Conservation (phyloP, 176 grass and related monocot genomes). For the Aegilops umbellulata region DNA sequence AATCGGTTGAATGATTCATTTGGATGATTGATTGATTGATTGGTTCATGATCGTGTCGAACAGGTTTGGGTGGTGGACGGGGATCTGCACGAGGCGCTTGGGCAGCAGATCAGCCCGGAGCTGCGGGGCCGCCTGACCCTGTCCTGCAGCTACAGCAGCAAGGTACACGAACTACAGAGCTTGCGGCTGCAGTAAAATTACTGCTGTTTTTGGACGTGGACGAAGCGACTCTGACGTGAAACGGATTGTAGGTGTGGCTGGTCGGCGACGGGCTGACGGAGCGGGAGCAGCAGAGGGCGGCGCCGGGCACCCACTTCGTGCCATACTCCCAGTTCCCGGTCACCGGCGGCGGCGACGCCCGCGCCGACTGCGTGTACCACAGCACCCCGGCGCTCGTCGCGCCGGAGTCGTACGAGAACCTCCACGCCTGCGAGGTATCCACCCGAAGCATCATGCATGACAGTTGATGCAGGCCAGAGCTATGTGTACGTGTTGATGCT, state of each 20-base stretch:
- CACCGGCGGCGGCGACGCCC: not conserved
- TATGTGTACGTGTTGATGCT: too few relatives aligned
- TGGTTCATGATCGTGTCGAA: not conserved
- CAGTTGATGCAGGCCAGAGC: too few relatives aligned
- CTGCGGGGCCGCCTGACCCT: conserved; percentile 25
- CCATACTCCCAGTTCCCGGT: conserved; percentile 73
- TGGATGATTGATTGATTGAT: not conserved
- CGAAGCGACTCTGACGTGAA: not conserved
- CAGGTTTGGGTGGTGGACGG: conserved; percentile 49
- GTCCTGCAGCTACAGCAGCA: conserved; percentile 29
- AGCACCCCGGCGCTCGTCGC: conserved; percentile 61
- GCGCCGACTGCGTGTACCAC: conserved; percentile 57
- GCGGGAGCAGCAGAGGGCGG: conserved; percentile 50
- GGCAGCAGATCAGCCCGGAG: conserved; percentile 28
- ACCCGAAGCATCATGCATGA: too few relatives aligned
- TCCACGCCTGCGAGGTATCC: conserved; percentile 84
- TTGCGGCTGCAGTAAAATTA: too few relatives aligned
- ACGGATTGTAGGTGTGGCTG: conserved; percentile 34
- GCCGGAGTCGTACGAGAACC: conserved; percentile 57
- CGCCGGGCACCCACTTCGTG: conserved; percentile 44
- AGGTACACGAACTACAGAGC: not conserved
- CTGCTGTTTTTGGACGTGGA: not conserved
- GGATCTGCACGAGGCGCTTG: conserved; percentile 31
- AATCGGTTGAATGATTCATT: not conserved
- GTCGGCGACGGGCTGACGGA: conserved; percentile 57